These are phyloP conservation scores for Chaetomiaceae sp. DNA, from an alignment of 2,329 filamentous ascomycete genomes.

Conservation along the genomic window DNA sequence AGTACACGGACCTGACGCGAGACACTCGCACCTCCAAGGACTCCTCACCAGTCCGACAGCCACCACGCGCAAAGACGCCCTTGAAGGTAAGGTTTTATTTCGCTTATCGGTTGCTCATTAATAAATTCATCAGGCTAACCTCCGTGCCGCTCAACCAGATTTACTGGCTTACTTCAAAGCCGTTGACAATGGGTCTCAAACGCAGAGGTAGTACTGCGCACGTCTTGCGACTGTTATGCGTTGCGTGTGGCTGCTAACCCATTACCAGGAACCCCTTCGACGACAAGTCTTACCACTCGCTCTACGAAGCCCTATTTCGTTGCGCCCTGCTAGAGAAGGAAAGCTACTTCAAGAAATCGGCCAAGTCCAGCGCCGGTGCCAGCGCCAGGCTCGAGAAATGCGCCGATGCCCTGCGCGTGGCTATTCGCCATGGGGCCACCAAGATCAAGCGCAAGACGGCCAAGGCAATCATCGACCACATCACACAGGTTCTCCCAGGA, in stretches of 20 bases:
- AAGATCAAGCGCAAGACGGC: slow-evolving; percentile 71
- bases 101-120: no score
- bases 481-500: slow-evolving; percentile 65
- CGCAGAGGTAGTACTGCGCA: slow-evolving; percentile 16
- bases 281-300: slow-evolving; percentile 72
- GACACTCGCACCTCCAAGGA: slow-evolving; percentile 6
- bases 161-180: slow-evolving; percentile 22
- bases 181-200: slow-evolving; percentile 18
- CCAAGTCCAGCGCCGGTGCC: slow-evolving; percentile 33
- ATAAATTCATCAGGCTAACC: no score
- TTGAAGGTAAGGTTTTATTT: no score
- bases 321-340: slow-evolving; percentile 63
- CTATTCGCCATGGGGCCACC: slow-evolving; percentile 61
- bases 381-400: slow-evolving; percentile 59
- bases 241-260: slow-evolving; percentile 1
- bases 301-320: slow-evolving; percentile 75
- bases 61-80: slow-evolving; percentile 18
- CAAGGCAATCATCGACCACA: slow-evolving; percentile 72
- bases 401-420: slow-evolving; percentile 64
- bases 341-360: slow-evolving; percentile 44
- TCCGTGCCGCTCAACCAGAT: slow-evolving; percentile 5
- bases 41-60: slow-evolving; percentile 12
- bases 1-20: slow-evolving; percentile 4
- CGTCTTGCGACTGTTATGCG: no score
- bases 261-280: slow-evolving; percentile 40